These are phyloP conservation scores for Candolleomyces aberdarensis DNA, from an alignment of 768 basidiomycete genomes.

Conservation along the genomic window DNA sequence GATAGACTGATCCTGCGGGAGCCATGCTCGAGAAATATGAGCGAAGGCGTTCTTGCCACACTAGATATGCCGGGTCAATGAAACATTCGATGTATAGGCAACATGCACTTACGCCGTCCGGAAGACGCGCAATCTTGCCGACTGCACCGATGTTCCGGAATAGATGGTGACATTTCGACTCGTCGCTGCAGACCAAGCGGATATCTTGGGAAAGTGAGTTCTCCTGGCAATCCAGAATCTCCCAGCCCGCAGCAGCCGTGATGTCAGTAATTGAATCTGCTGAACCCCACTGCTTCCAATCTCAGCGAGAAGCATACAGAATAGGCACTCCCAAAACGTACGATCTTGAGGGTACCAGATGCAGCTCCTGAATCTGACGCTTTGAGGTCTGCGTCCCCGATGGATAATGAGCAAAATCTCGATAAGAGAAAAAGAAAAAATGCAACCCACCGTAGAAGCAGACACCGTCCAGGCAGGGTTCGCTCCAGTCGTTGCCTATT, in stretches of 20 bases:
- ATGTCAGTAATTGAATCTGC: slow-evolving; percentile 31
- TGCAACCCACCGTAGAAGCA: slow-evolving; percentile 33
- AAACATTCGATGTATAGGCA: neutral
- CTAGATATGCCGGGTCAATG: slow-evolving; percentile 5
- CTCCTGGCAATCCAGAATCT: slow-evolving; percentile 33
- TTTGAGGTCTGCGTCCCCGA: slow-evolving; percentile 3
- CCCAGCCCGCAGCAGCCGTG: slow-evolving; percentile 38
- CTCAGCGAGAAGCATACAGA: neutral
- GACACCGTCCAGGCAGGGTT: slow-evolving; percentile 34
- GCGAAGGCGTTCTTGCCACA: slow-evolving; percentile 21
- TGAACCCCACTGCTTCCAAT: slow-evolving; percentile 16
- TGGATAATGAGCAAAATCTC: neutral
- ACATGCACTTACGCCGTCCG: slow-evolving; percentile 25
- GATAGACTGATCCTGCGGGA: slow-evolving; percentile 16
- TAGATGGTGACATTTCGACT: slow-evolving; percentile 20
- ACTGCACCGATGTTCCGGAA: slow-evolving; percentile 25
- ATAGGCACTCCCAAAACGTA: neutral
- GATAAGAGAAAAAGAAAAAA: neutral
- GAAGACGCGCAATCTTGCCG: slow-evolving; percentile 34
- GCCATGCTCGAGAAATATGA: slow-evolving; percentile 17
- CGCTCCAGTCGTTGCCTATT: slow-evolving; percentile 40
- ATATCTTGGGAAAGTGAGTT: slow-evolving; percentile 27
- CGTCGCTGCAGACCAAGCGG: slow-evolving; percentile 30
- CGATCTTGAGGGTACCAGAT: slow-evolving; percentile 12
- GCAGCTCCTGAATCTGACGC: slow-evolving; percentile 1